A percentile compares a stretch with the other conserved stretches of the same genome.
These are phyloP conservation scores for Phytophthora cactorum DNA, from an alignment of 352 stramenopile species.

Conservation along the genomic window DNA sequence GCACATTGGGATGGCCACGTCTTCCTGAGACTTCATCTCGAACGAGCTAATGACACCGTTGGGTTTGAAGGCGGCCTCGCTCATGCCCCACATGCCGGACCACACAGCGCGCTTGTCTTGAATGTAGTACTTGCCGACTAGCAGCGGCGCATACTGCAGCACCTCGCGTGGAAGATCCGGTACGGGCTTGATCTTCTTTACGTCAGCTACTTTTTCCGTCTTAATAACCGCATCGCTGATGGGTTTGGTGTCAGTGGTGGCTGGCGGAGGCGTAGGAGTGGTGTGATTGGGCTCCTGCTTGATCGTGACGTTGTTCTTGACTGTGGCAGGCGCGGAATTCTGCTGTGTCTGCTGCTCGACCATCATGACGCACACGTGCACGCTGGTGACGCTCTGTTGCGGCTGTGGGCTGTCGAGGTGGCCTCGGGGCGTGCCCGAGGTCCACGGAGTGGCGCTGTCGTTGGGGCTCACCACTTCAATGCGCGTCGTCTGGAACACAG, in stretches of 20 bases:
- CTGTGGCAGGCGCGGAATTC: constrained; percentile 20
- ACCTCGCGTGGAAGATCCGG: constrained; percentile 60
- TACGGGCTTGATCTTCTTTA: constrained; percentile 21
- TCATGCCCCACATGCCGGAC: constrained; percentile 87
- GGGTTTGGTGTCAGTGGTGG: constrained; percentile 5
- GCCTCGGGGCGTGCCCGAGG: constrained; percentile 43
- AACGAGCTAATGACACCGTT: constrained; percentile 84
- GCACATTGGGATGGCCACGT: constrained; percentile 67
- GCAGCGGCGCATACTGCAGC: constrained; percentile 70
- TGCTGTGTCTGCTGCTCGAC: constrained; percentile 54
- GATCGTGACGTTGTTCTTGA: constrained; percentile 14
- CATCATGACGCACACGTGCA: constrained; percentile 76
- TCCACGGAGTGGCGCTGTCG: constrained; percentile 53
- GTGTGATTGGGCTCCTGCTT: constrained; percentile 26
- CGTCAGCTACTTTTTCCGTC: constrained; percentile 21
- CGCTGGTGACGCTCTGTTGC: constrained; percentile 34
- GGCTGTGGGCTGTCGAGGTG: constrained; percentile 28
- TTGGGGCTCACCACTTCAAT: constrained; percentile 65
- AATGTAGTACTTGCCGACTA: constrained; percentile 87
- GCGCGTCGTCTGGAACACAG: constrained; percentile 44
- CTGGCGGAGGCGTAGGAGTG: not conserved
- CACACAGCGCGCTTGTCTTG: constrained; percentile 83
- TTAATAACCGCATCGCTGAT: constrained; percentile 21
- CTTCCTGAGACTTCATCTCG: constrained; percentile 89
- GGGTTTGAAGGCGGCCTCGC: constrained; percentile 72